A percentile compares a stretch with the other conserved stretches of the same genome.
Conservation (phyloP, 2,329 filamentous ascomycete species). For the Curvularia sp. region DNA sequence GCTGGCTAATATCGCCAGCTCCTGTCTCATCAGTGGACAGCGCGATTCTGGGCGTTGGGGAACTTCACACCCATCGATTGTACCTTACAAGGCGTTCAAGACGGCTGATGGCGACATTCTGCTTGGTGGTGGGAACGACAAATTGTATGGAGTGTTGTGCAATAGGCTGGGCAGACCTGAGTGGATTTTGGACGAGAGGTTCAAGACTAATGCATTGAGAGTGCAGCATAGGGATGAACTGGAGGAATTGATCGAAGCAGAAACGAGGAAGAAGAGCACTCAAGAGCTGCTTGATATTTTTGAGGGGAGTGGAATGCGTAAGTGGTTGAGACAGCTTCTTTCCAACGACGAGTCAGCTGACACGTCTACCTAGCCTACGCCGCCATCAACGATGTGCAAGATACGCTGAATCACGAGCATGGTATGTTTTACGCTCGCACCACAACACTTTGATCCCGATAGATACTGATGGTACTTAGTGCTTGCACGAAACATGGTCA, state of each 20-base stretch:
- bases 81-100: constrained; percentile 86
- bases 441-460: not conserved
- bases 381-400: constrained; percentile 91
- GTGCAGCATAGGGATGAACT: constrained; percentile 76
- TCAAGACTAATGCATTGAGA: constrained; percentile 65
- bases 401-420: constrained; percentile 83
- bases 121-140: constrained; percentile 69
- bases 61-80: constrained; percentile 97
- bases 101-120: constrained; percentile 69
- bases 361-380: constrained; percentile 71
- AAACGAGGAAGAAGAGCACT: constrained; percentile 80
- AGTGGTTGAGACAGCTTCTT: constrained; percentile 12
- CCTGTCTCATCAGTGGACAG: constrained; percentile 84
- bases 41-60: constrained; percentile 92
- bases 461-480: constrained; percentile 52
- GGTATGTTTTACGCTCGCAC: constrained; percentile 58
- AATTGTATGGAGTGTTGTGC: constrained; percentile 67
- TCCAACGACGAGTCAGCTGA: constrained; percentile 15
- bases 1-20: constrained; percentile 93
- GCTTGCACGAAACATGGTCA: constrained; percentile 83
- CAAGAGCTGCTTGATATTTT: constrained; percentile 85
- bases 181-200: constrained; percentile 64
- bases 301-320: constrained; percentile 85
- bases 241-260: constrained; percentile 77
- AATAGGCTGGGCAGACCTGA: constrained; percentile 64